phyloP scores from a whole-genome alignment of 2,329 filamentous ascomycete genomes.

The Fusarium sp. region DNA sequence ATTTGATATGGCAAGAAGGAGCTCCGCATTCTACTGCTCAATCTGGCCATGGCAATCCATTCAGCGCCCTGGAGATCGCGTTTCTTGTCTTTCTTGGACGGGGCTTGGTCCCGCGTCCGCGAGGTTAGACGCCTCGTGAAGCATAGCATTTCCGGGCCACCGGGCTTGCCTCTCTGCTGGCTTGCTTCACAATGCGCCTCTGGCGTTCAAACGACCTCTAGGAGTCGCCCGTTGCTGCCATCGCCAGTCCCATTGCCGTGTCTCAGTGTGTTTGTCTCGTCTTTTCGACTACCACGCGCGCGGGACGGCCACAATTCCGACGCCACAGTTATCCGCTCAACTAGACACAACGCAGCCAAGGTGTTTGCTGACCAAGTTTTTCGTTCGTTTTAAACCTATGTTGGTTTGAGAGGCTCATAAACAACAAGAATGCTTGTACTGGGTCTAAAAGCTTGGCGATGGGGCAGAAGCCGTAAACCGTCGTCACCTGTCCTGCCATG shows the following conservation, averaged over 20 bases:
- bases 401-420: constrained; percentile 5
- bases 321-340: constrained; percentile 30
- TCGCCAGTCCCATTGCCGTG: constrained; percentile 7
- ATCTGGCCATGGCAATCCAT: constrained; percentile 9
- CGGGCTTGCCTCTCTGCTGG: constrained; percentile 25
- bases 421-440: constrained; percentile 19
- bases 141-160: constrained; percentile 22
- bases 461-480: constrained; percentile 12
- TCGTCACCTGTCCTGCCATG: constrained; percentile 22
- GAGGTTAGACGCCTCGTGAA: constrained; percentile 15
- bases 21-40: background rate
- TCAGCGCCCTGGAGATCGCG: constrained; percentile 8
- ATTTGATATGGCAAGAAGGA: background rate
- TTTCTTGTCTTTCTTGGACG: constrained; percentile 7
- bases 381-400: constrained; percentile 23
- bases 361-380: constrained; percentile 18
- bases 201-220: constrained; percentile 18
- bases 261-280: constrained; percentile 20
- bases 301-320: constrained; percentile 28
- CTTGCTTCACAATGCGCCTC: constrained; percentile 39
- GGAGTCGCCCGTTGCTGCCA: constrained; percentile 22
- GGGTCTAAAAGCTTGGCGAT: constrained; percentile 29
- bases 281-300: constrained; percentile 25
- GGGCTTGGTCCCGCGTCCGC: constrained; percentile 8
- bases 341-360: constrained; percentile 15